Percentiles rank a stretch among this genome's conserved stretches.
Conservation (phyloP, 1,284 basidiomycete genomes). For the Taiwanofungus camphoratus region DNA sequence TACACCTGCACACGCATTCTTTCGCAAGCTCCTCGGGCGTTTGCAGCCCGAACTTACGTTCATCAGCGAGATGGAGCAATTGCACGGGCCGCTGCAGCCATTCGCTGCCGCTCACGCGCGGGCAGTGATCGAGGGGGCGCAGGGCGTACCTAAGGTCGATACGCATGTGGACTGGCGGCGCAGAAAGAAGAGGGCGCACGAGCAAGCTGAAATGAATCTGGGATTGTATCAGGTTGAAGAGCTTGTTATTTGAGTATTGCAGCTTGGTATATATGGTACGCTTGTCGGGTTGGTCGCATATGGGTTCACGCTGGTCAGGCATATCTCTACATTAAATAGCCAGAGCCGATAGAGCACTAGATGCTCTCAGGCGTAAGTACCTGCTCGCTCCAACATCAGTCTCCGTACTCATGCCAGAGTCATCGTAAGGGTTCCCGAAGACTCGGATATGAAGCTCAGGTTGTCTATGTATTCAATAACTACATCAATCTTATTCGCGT, state of each 20-base stretch:
- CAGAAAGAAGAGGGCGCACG: conserved; percentile 45
- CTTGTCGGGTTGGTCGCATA: too few species aligned
- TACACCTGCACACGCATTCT: conserved; percentile 44
- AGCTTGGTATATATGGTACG: too few species aligned
- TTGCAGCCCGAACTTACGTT: conserved; percentile 49
- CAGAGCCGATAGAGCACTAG: too few species aligned
- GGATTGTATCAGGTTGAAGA: conserved; percentile 70
- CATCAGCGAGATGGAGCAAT: conserved; percentile 41
- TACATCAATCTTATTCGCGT: too few species aligned
- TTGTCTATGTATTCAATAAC: too few species aligned
- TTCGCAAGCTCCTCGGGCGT: conserved; percentile 42
- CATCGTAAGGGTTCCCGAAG: too few species aligned
- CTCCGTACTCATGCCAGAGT: too few species aligned
- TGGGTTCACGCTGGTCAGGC: too few species aligned
- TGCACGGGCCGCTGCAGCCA: conserved; percentile 55
- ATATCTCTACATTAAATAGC: too few species aligned
- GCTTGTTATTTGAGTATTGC: conserved; percentile 51
- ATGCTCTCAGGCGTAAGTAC: too few species aligned
- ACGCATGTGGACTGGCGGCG: conserved; percentile 51
- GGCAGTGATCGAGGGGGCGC: conserved; percentile 33
- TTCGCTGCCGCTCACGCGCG: conserved; percentile 46
- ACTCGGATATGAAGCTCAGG: too few species aligned
- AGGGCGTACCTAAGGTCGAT: conserved; percentile 25
- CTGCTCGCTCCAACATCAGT: too few species aligned
- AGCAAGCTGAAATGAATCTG: conserved; percentile 47